Conservation (phyloP, 2,329 filamentous ascomycete species). For the Nothophoma quercina region DNA sequence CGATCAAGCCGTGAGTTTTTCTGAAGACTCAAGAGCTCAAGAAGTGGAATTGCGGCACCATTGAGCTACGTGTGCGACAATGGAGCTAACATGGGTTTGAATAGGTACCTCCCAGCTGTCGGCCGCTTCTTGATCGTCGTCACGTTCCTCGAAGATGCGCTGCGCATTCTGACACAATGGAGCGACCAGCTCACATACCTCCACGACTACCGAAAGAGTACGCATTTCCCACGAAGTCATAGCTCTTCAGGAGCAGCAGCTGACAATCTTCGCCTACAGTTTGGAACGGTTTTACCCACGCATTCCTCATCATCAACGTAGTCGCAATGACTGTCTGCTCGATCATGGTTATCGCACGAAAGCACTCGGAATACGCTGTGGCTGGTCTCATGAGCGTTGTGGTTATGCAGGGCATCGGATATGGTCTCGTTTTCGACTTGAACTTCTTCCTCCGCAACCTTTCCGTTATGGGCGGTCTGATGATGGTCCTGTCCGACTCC, state of each 20-base stretch:
- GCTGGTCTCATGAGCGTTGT: conserved; percentile 89
- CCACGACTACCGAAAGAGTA: conserved; percentile 91
- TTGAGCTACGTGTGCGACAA: conserved; percentile 3
- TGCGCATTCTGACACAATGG: conserved; percentile 98
- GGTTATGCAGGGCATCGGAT: conserved; percentile 90
- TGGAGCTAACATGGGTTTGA: conserved; percentile 32
- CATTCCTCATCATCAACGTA: conserved; percentile 92
- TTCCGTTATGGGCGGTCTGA: conserved; percentile 92
- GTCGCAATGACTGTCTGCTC: conserved; percentile 86
- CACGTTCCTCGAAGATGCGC: conserved; percentile 95
- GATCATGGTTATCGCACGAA: conserved; percentile 85
- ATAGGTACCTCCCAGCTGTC: conserved; percentile 90
- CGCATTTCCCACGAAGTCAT: conserved; percentile 13
- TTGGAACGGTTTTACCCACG: conserved; percentile 83
- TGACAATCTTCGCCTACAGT: conserved; percentile 64
- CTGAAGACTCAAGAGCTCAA: background rate
- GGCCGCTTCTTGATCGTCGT: conserved; percentile 98
- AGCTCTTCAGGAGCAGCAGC: conserved; percentile 15
- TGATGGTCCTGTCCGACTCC: conserved; percentile 98
- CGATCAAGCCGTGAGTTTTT: conserved; percentile 85
- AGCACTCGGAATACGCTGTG: conserved; percentile 92
- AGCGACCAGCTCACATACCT: conserved; percentile 92
- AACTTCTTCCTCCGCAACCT: conserved; percentile 99
- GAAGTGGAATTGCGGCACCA: conserved; percentile 5
- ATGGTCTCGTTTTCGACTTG: conserved; percentile 97